Base-by-base conservation (phyloP, 108 stramenopile species). In the Schizochytrium sp. region DNA sequence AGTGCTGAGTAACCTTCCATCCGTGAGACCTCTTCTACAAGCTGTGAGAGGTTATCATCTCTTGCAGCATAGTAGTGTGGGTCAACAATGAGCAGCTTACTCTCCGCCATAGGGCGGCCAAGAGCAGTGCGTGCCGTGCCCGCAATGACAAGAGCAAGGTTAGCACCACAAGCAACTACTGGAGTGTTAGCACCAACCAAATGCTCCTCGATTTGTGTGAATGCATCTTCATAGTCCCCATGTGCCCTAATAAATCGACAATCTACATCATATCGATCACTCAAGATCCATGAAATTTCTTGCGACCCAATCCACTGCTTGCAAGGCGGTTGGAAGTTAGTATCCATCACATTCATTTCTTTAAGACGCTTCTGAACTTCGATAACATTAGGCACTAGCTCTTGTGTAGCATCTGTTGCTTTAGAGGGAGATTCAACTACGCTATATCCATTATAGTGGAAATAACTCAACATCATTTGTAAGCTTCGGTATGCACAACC, bases 231-330 rank as follows among this genome's bases (percentile, higher is more conserved):
- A 0, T 55, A 38, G 5, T 17, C 76, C 47, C 45, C 47, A 5
- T 83, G 13, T 10, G 28, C 2, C 0, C 38, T 10, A 2, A 83
- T 38, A 42, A 83, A 83, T 10, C 76, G 76, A 42, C 50, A 83
- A 40, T 83, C 76, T 38, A 83, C 76, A 38, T 55, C 76, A 7
- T n/a, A 17, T 15, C 49, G 76, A 17, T 10, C 47, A 28, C 76
- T 83, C 76, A 83, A 28, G 28, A 83, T 53, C 76, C 76, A 83
- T 10, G 76, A 46, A 28, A 83, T 83, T 50, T 83, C 76, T 28
- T 83, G 76, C 1, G 76, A 83, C 53, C 76, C 76, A 0, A 83
- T 42, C 76, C 76, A 83, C 76, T 83, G 76, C 15, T 83, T 10
- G 76, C 76, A 83, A 10, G 17, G 17, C 28, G 76, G 45, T 40